Percentiles rank a stretch among this genome's conserved stretches.
Conservation (phyloP, 306 rosid genomes). For the Gynostemma pentaphyllum region DNA sequence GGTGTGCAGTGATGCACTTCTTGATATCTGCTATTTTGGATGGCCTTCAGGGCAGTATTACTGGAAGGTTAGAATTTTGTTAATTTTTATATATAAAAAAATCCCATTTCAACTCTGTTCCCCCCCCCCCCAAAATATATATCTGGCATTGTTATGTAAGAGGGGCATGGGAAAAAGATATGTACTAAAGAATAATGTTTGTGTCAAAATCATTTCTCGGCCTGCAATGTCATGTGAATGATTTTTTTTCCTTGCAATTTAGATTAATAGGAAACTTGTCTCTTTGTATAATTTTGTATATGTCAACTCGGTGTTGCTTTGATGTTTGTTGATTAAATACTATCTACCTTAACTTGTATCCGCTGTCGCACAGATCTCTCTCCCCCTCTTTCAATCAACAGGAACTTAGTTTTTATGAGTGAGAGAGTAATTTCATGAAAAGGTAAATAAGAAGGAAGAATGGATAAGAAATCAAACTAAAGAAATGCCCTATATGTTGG, state of each 20-base stretch:
- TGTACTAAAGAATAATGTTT: slow-evolving; percentile 10
- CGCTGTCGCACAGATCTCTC: background rate
- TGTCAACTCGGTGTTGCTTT: background rate
- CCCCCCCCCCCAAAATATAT: background rate
- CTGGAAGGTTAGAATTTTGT: slow-evolving; percentile 11
- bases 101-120: background rate
- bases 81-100: background rate
- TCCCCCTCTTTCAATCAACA: background rate
- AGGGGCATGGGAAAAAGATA: slow-evolving; percentile 1
- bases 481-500: background rate
- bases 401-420: background rate
- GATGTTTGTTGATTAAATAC: background rate
- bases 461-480: background rate
- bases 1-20: slow-evolving; percentile 1
- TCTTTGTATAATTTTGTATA: background rate
- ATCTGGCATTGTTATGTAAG: slow-evolving; percentile 2
- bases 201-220: slow-evolving; percentile 5
- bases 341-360: background rate
- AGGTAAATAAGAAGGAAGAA: background rate
- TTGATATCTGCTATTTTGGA: slow-evolving; percentile 8
- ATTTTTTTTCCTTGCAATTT: background rate
- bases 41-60: background rate
- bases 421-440: background rate
- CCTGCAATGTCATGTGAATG: slow-evolving; percentile 5
- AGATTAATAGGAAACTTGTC: background rate